These are phyloP conservation scores for Ogataea chonburiensis DNA, from an alignment of 805 yeast genomes.

Conservation along the genomic window DNA sequence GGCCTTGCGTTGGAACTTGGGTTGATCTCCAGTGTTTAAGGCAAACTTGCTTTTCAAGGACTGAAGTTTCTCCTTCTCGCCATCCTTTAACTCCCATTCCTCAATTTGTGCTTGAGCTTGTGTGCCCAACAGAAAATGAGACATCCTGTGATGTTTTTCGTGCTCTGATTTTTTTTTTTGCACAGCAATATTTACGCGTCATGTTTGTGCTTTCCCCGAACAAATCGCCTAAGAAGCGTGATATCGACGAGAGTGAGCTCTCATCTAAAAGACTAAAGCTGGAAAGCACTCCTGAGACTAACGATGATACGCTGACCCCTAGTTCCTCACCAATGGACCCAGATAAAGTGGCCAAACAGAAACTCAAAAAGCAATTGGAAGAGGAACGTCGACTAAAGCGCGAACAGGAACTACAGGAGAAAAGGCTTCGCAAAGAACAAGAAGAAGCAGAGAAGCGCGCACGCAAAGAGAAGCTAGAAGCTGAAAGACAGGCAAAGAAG, in stretches of 20 bases:
- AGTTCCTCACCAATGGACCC: slow-evolving; percentile 8
- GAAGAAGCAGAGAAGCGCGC: slow-evolving; percentile 18
- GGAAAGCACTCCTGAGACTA: slow-evolving; percentile 3
- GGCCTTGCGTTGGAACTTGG: slow-evolving; percentile 3
- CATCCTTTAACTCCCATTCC: slow-evolving; percentile 22
- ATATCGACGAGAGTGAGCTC: slow-evolving; percentile 5
- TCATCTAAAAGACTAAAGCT: slow-evolving; percentile 7
- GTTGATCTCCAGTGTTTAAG: background rate
- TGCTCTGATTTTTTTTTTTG: slow-evolving; percentile 5
- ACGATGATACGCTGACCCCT: slow-evolving; percentile 8
- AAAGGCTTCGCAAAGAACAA: slow-evolving; percentile 10
- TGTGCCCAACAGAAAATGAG: slow-evolving; percentile 22
- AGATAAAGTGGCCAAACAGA: slow-evolving; percentile 7
- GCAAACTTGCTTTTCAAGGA: slow-evolving; percentile 13
- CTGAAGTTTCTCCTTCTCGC: slow-evolving; percentile 8
- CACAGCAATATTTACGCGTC: slow-evolving; percentile 8
- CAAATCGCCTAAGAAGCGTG: slow-evolving; percentile 19
- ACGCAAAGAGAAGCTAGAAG: slow-evolving; percentile 30
- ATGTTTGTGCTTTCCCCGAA: slow-evolving; percentile 17
- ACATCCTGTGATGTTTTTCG: background rate
- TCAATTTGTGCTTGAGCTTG: slow-evolving; percentile 25
- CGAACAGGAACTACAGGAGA: slow-evolving; percentile 13
- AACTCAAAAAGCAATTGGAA: slow-evolving; percentile 9
- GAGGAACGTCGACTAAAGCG: slow-evolving; percentile 12
- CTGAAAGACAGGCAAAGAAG: slow-evolving; percentile 24